Evolutionary conservation across 345 rosid genomes (phyloP).

Genomic region (Capsella bursapastoris): DNA sequence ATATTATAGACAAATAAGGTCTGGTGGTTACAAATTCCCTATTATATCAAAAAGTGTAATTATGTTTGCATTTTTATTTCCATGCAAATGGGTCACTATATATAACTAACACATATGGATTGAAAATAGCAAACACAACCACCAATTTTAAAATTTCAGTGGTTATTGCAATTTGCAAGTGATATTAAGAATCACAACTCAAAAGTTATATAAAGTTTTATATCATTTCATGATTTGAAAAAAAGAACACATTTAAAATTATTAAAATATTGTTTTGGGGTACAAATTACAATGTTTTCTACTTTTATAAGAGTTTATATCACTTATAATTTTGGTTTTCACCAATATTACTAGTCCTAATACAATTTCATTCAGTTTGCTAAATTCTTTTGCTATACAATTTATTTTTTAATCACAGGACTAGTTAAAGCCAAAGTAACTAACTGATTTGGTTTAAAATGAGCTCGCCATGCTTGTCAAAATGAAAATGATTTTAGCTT

Average conservation of each 20-base stretch:
- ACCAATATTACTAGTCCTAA: not conserved
- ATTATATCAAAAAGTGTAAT: not conserved
- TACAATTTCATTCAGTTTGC: not conserved
- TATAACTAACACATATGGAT: not conserved
- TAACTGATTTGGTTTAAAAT: constrained; percentile 14
- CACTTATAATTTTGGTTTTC: not conserved
- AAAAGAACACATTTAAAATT: too few relatives aligned
- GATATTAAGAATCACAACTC: not conserved
- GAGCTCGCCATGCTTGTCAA: constrained; percentile 42
- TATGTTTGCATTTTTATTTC: not conserved
- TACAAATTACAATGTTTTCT: not conserved
- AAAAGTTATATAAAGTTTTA: not conserved
- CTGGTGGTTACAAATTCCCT: not conserved
- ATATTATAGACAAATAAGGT: constrained; percentile 4
- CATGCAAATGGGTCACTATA: not conserved
- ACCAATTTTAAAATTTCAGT: not conserved
- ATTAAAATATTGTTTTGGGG: not conserved
- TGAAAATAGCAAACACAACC: not conserved
- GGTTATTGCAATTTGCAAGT: not conserved
- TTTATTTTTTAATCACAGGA: not conserved
- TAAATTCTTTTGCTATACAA: not conserved
- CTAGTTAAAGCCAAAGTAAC: constrained; percentile 12
- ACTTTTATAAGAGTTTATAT: not conserved
- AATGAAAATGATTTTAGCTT: constrained; percentile 38
- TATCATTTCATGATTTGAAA: not conserved